These are phyloP conservation scores for Deuterostichococcus epilithicus DNA, from an alignment of 139 green algal species.

Conservation along the genomic window DNA sequence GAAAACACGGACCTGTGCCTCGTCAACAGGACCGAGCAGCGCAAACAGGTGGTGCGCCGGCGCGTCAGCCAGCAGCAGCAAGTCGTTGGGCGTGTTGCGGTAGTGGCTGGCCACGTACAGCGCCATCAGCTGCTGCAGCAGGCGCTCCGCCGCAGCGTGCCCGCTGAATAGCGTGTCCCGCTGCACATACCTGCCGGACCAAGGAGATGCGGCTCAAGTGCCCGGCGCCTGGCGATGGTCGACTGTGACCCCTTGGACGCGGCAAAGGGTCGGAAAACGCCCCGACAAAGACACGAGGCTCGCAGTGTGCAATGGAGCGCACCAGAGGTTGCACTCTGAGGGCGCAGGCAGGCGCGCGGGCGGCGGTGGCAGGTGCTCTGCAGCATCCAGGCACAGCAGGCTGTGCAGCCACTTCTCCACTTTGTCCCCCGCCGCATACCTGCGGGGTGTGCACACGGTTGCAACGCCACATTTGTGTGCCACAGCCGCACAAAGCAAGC, in stretches of 20 bases:
- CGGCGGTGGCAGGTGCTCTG: slow-evolving; percentile 67
- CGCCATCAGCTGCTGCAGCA: slow-evolving; percentile 86
- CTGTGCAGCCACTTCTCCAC: slow-evolving; percentile 92
- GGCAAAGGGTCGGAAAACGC: too few relatives aligned
- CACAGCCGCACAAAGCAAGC: neutral
- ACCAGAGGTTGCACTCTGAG: slow-evolving; percentile 88
- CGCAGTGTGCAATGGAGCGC: too few relatives aligned
- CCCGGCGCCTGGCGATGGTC: too few relatives aligned
- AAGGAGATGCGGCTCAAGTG: too few relatives aligned
- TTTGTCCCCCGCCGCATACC: slow-evolving; percentile 83
- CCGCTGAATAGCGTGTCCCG: slow-evolving; percentile 91
- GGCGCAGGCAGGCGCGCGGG: slow-evolving; percentile 82
- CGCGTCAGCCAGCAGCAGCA: slow-evolving; percentile 92
- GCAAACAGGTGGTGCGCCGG: slow-evolving; percentile 97
- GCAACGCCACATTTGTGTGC: neutral
- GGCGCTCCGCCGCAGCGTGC: slow-evolving; percentile 40
- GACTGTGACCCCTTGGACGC: too few relatives aligned
- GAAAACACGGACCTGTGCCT: slow-evolving; percentile 39
- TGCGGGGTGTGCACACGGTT: slow-evolving; percentile 22
- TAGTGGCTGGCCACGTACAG: slow-evolving; percentile 95
- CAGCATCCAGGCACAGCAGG: slow-evolving; percentile 92
- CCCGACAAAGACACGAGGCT: too few relatives aligned
- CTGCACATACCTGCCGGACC: slow-evolving; percentile 73
- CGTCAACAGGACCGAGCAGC: slow-evolving; percentile 87
- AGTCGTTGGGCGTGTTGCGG: slow-evolving; percentile 98